Conservation (phyloP, 108 stramenopile genomes). For the Thalassiosira profunda region DNA sequence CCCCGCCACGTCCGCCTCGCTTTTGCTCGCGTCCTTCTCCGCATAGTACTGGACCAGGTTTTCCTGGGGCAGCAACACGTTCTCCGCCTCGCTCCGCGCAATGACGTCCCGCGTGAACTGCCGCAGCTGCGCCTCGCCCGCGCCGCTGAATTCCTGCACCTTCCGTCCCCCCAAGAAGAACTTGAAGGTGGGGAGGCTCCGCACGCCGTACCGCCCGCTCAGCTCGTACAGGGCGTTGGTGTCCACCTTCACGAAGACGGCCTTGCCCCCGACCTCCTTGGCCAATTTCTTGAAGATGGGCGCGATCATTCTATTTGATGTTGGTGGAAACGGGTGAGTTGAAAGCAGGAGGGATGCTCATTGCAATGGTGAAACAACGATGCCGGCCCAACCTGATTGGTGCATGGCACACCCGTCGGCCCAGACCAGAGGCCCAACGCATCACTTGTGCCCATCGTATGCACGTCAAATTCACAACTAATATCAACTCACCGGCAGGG, state of each 20-base stretch:
- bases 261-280: conserved; percentile 78
- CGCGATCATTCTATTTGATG: conserved; percentile 94
- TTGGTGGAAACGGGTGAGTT: no score
- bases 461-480: no score
- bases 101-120: conserved; percentile 76
- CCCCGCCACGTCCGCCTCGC: conserved; percentile 64
- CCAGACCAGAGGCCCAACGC: no score
- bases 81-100: conserved; percentile 68
- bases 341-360: no score
- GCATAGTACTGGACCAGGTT: conserved; percentile 67
- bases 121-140: conserved; percentile 83
- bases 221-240: conserved; percentile 83
- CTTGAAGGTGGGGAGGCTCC: conserved; percentile 91
- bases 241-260: conserved; percentile 96
- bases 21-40: conserved; percentile 75
- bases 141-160: conserved; percentile 86
- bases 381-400: no score
- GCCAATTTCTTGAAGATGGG: conserved; percentile 95
- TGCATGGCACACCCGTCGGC: no score
- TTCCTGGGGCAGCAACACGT: conserved; percentile 68
- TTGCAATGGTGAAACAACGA: no score
- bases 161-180: conserved; percentile 87
- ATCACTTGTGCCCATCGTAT: no score
- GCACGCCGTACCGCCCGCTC: conserved; percentile 68
- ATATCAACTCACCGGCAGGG: conserved; percentile 51